Base-by-base conservation (phyloP, 2,329 filamentous ascomycete genomes). In the Calcarisporium arbuscula region DNA sequence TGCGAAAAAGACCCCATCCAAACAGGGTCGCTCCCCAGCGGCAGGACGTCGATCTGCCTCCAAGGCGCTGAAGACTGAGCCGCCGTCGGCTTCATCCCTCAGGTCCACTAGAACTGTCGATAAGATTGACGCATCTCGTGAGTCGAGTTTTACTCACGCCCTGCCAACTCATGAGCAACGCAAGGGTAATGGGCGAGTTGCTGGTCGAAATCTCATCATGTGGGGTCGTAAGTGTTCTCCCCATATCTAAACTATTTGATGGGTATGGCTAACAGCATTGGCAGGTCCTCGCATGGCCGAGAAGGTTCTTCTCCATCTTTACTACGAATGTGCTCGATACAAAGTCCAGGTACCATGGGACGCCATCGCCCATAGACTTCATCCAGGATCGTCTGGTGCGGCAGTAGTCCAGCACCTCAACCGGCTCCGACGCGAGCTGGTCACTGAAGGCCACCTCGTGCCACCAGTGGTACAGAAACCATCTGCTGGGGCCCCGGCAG, bases 241-340 rank as follows among this genome's bases (percentile, higher is more conserved):
- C 8, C 10, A 9, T 19, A 18, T 12, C 30, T 20, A 8, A 5
- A 21, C n/a, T 2, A n/a, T 4, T 10, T 23, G 17, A 6, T 18
- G 8, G n/a, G 11, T 25, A 4, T 32, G 19, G 17, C 32, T 27
- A 9, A n/a, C 32, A 28, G 6, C 12, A 22, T 19, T 26, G n/a
- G 4, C 30, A 71, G 66, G 63, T 1, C 58, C 62, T 8, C 59
- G 65, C 8, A 70, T 70, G 62, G 49, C 54, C 1, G 66, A 70
- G 23, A 70, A 69, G 44, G 42, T 68, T 0, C 37, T 69, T 1
- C 48, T 69, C 1, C 47, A 59, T 35, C 41, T 68, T 1, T 49
- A 60, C 9, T 69, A 64, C 21, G 66, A 69, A 42, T 57, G 51
- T 22, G 36, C 39, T 10, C 43, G 54, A 5, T 43, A 52, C 30